These are phyloP conservation scores for Metarhizium guizhouense DNA, from an alignment of 2,329 filamentous ascomycete genomes.

Conservation along the genomic window DNA sequence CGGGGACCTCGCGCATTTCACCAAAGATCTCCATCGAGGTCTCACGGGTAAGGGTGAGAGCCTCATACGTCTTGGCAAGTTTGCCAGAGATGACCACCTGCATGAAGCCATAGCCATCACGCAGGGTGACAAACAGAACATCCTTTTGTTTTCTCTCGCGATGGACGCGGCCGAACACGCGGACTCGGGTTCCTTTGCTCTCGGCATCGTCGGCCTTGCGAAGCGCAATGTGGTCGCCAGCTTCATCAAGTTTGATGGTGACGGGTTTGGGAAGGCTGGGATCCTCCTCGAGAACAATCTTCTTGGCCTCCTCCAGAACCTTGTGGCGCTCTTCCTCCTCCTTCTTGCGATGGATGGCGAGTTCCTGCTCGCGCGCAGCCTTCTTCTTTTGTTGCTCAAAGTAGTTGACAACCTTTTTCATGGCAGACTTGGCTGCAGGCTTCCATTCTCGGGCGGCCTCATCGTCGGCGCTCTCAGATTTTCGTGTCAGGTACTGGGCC, in stretches of 20 bases:
- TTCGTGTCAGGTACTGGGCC: constrained; percentile 22
- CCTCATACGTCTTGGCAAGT: constrained; percentile 86
- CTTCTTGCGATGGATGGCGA: constrained; percentile 11
- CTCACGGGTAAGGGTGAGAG: constrained; percentile 74
- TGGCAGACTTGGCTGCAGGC: constrained; percentile 12
- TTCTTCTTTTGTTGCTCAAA: constrained; percentile 14
- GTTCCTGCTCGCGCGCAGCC: constrained; percentile 12
- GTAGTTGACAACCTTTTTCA: constrained; percentile 14
- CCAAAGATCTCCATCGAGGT: constrained; percentile 80
- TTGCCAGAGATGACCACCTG: constrained; percentile 51
- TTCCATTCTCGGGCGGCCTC: constrained; percentile 22
- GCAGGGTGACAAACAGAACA: constrained; percentile 76
- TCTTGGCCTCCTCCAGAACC: constrained; percentile 65
- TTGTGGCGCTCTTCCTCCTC: constrained; percentile 13
- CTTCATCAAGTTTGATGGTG: constrained; percentile 48
- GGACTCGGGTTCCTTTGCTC: constrained; percentile 62
- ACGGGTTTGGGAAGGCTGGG: constrained; percentile 65
- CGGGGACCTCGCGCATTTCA: constrained; percentile 73
- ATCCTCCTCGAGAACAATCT: constrained; percentile 62
- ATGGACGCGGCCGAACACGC: constrained; percentile 75
- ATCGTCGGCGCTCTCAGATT: constrained; percentile 46
- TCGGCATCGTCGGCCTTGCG: constrained; percentile 28
- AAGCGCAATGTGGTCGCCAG: constrained; percentile 20
- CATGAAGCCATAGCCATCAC: constrained; percentile 57
- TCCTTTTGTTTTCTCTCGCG: constrained; percentile 74